These are phyloP conservation scores for Cyclotella kingstonii DNA, from an alignment of 108 stramenopile species.

Conservation along the genomic window DNA sequence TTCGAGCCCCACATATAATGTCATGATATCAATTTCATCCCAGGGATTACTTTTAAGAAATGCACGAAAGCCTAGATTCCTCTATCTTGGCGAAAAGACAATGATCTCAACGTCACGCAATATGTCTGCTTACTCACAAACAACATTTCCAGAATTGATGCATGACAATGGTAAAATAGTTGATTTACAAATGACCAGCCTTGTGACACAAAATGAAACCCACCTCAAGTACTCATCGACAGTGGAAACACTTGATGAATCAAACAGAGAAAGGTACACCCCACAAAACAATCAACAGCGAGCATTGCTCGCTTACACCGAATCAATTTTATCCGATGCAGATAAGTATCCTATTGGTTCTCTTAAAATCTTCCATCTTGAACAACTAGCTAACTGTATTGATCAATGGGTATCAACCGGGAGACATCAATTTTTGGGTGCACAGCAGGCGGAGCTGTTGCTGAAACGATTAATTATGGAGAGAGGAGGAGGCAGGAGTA, in stretches of 20 bases:
- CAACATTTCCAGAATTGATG: too few relatives aligned
- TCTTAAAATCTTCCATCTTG: slow-evolving; percentile 9
- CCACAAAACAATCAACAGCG: slow-evolving; percentile 6
- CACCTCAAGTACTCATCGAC: background rate
- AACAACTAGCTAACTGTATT: slow-evolving; percentile 26
- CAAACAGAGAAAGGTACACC: background rate
- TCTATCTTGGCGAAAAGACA: too few relatives aligned
- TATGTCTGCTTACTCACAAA: too few relatives aligned
- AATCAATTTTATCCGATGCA: background rate
- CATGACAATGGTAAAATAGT: too few relatives aligned
- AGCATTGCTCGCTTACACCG: slow-evolving; percentile 8
- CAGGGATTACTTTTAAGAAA: too few relatives aligned
- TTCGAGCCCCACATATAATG: too few relatives aligned
- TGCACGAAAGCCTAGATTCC: too few relatives aligned
- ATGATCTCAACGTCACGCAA: too few relatives aligned
- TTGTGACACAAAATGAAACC: background rate
- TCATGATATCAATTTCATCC: too few relatives aligned
- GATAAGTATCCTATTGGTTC: slow-evolving; percentile 7
- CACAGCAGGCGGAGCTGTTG: slow-evolving; percentile 25
- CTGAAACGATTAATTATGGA: slow-evolving; percentile 31
- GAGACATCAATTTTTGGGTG: slow-evolving; percentile 28
- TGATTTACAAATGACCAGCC: too few relatives aligned
- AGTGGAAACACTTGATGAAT: background rate
- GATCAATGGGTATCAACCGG: slow-evolving; percentile 18
- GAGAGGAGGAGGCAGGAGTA: slow-evolving; percentile 18